Base-by-base conservation (phyloP, 176 grass and related monocot genomes). In the Lolium perenne region DNA sequence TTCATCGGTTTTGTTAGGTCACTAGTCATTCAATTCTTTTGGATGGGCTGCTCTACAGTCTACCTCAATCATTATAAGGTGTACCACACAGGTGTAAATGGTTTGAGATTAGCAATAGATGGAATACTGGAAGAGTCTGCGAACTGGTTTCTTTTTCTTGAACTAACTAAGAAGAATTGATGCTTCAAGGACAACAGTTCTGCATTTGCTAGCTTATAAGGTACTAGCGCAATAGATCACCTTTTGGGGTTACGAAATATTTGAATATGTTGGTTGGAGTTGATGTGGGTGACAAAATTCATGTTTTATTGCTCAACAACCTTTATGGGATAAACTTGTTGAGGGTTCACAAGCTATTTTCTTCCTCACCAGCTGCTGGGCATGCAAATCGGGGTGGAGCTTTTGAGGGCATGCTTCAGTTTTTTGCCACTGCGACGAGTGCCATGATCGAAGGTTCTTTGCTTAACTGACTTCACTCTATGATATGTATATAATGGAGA, bases 81-180 rank as follows among this genome's bases (percentile, higher is more conserved):
- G 58, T 76, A 75, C 32, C 14, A 43, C 70, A 66, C 23, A 55
- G 64, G 9, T 46, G 70, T 66, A 82, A 75, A 87, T 29, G 57
- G 47, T 67, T 82, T 81, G 58, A 82, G 47, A 12, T 75, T 75
- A 20, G 78, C 29, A 64, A 67, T 56, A 55, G 20, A 78, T 86
- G 48, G 63, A 66, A 22, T 21, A 62, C 47, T n/a, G n/a, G 46
- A 49, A 76, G 57, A 64, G 38, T 73, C 47, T 67, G 21, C 14
- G 43, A 65, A 26, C n/a, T 10, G 1, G 45, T 82, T 87, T 43
- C 48, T 47, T 73, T 72, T 74, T 22, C 38, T 56, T 26, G 43
- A 62, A 51, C 13, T 51, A 73, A 71, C 55, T 9, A 12, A 17
- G 13, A 13, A 16, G 4, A 61, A 85, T 25, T 18, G 13, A 21